Evolutionary conservation across 2,329 filamentous ascomycete species (phyloP).

Genomic region (Apiospora rasikravindrae): DNA sequence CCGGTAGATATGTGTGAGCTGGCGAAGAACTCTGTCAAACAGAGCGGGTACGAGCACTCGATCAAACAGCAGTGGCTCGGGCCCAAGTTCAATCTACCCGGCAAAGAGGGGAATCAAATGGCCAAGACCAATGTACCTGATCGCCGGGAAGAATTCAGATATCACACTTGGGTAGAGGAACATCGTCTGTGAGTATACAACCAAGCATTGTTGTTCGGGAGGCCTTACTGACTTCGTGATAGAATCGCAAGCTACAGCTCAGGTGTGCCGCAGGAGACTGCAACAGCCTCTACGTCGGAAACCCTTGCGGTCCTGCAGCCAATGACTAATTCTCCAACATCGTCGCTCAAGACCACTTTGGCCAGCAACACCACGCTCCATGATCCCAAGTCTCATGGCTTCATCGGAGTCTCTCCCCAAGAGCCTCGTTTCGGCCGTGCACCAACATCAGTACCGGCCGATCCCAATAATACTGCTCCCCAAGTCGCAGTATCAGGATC

Average conservation of each 20-base stretch:
- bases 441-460: slow-evolving; percentile 28
- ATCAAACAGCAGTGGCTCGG: slow-evolving; percentile 95
- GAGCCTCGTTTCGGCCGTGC: slow-evolving; percentile 23
- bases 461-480: not conserved
- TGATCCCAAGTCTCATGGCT: slow-evolving; percentile 17
- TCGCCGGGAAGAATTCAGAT: slow-evolving; percentile 85
- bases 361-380: slow-evolving; percentile 16
- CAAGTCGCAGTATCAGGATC: slow-evolving; percentile 23
- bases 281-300: slow-evolving; percentile 26
- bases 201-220: not conserved
- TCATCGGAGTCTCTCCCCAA: not conserved
- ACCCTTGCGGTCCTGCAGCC: slow-evolving; percentile 31
- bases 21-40: slow-evolving; percentile 92
- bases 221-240: slow-evolving; percentile 22
- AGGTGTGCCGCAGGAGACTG: not conserved
- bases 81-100: slow-evolving; percentile 75
- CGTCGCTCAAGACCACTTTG: slow-evolving; percentile 35
- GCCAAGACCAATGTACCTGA: slow-evolving; percentile 96
- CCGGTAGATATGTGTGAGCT: slow-evolving; percentile 98
- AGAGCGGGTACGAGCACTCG: slow-evolving; percentile 89
- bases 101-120: slow-evolving; percentile 86
- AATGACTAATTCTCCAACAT: slow-evolving; percentile 34
- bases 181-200: slow-evolving; percentile 72
- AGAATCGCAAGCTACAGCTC: slow-evolving; percentile 13
- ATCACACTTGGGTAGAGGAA: slow-evolving; percentile 86